Base-by-base conservation (phyloP, 495 filamentous ascomycete species). In the Penicillium ucsense region DNA sequence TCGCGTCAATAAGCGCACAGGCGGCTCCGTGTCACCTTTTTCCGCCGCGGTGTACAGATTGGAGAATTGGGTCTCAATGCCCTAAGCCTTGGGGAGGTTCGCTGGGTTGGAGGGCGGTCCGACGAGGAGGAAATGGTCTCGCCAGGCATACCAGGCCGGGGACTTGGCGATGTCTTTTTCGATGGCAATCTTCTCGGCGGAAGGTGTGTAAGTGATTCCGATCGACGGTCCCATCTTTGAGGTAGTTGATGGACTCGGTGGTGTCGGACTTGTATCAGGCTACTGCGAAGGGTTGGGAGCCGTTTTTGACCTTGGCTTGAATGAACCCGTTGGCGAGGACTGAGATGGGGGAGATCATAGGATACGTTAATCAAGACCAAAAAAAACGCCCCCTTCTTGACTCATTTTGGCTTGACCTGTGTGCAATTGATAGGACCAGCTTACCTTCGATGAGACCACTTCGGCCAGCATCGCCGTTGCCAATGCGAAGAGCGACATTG, bases 251-350 rank as follows among this genome's bases (percentile, higher is more conserved):
- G 2, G 60, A 57, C 39, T 63, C 55, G 27, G 66, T 70, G 3
- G 70, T 72, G 54, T 73, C 68, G 37, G 57, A 57, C 10, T 59
- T 65, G 52, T 63, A 62, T 68, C 68, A 73, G 46, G 53, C 66
- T 4, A 71, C 46, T 11, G 50, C 35, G 60, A 72, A 70, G 0
- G 61, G 60, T 4, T 46, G 11, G 33, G 52, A 52, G 38, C 62
- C 60, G 8, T 62, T 52, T n/a, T 47, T 40, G 31, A 62, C 53
- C 30, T 54, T 54, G 31, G 53, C 45, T 33, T 63, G 43, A 50
- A 73, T 71, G 56, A 61, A 71, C 3, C 46, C 56, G 42, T 71
- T 48, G 9, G 68, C 65, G 5, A 73, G 63, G 6, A 42, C 68
- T 71, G 47, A 20, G 11, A n/a, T 27, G 10, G 31, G 31, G 3